phyloP scores from a whole-genome alignment of 139 green algal species.

The Coelastrella sp. region DNA sequence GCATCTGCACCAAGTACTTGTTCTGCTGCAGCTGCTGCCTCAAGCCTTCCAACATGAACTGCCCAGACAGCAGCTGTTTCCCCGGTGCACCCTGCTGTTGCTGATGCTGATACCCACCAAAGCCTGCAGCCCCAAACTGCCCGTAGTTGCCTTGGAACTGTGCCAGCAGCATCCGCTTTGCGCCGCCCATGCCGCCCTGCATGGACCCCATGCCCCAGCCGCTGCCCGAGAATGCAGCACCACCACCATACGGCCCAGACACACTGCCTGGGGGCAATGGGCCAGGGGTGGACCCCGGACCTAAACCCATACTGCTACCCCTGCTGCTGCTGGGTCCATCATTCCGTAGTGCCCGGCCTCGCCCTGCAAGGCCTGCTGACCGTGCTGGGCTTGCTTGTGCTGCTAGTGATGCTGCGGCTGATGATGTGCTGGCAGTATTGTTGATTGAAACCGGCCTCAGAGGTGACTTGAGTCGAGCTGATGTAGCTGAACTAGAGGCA shows the following conservation, averaged over 20 bases:
- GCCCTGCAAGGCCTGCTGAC: too few species aligned
- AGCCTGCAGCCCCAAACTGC: background rate
- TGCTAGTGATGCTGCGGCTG: conserved; percentile 14
- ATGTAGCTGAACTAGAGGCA: background rate
- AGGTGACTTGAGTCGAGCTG: conserved; percentile 7
- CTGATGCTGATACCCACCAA: background rate
- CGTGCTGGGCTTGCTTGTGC: background rate
- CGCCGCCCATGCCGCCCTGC: background rate
- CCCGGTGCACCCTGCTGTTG: conserved; percentile 40
- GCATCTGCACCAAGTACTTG: conserved; percentile 69
- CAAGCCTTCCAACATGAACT: conserved; percentile 78
- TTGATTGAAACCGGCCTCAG: background rate
- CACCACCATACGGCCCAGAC: background rate
- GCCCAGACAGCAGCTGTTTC: conserved; percentile 56
- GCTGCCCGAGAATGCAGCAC: background rate
- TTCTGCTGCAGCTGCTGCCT: conserved; percentile 80
- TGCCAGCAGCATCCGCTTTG: background rate
- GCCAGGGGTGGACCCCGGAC: background rate
- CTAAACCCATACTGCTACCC: background rate
- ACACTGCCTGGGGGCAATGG: background rate
- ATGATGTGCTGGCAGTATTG: background rate
- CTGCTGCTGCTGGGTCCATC: background rate
- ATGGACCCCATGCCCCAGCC: background rate
- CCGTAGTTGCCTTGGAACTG: conserved; percentile 15
- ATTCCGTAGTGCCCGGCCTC: too few species aligned